A percentile compares a stretch with the other conserved stretches of the same genome.
These are phyloP conservation scores for Macrophomina pseudophaseolina DNA, from an alignment of 2,329 filamentous ascomycete species.

Conservation along the genomic window DNA sequence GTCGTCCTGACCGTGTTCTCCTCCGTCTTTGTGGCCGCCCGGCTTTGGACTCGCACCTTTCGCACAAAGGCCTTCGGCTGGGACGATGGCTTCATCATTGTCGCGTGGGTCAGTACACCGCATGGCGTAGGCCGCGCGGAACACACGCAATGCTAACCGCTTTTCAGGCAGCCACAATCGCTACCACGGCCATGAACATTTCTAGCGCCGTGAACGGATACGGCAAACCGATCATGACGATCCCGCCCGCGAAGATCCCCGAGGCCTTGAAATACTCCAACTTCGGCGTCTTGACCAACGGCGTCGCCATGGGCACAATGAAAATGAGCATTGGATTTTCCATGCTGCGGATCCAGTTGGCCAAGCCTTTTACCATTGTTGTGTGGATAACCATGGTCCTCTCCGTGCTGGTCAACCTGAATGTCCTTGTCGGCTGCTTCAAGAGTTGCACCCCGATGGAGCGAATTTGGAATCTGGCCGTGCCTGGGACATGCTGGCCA, in stretches of 20 bases:
- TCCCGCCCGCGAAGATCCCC: background rate
- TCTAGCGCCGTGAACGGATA: background rate
- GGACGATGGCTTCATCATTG: conserved; percentile 20
- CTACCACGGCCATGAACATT: background rate
- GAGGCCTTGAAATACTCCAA: conserved; percentile 14
- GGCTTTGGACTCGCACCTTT: conserved; percentile 9
- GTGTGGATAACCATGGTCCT: conserved; percentile 36
- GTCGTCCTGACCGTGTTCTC: conserved; percentile 4
- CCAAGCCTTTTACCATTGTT: conserved; percentile 31
- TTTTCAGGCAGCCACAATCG: background rate
- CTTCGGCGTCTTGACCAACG: conserved; percentile 31
- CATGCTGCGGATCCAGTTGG: conserved; percentile 35
- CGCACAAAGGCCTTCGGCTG: conserved; percentile 9
- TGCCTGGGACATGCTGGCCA: conserved; percentile 34
- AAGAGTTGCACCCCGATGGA: conserved; percentile 37
- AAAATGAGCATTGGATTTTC: conserved; percentile 39
- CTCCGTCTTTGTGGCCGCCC: conserved; percentile 6
- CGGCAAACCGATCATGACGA: conserved; percentile 1
- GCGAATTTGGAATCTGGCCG: conserved; percentile 35
- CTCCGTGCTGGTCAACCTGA: conserved; percentile 35
- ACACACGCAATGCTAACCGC: background rate
- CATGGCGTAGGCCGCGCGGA: too few species aligned
- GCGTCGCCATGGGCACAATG: conserved; percentile 35
- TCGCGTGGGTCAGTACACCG: background rate
- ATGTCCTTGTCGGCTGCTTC: conserved; percentile 32